Percentiles rank a stretch among this genome's conserved stretches.
phyloP scores from a whole-genome alignment of 176 grass and related monocot genomes.

The Oryza glaberrima region DNA sequence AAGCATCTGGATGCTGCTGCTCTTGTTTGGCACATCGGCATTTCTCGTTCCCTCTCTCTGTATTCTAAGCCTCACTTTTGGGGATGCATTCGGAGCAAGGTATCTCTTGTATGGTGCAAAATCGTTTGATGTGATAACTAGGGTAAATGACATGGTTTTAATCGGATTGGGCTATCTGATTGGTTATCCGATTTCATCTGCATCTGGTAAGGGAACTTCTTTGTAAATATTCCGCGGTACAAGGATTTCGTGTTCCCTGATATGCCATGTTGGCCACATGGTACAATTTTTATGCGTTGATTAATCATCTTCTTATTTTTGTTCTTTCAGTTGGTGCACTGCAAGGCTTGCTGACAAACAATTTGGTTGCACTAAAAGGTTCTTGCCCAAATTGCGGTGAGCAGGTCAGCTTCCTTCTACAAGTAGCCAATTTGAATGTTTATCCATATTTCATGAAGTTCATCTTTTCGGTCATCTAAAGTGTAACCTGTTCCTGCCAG shows the following conservation, averaged over 20 bases:
- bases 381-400: conserved; percentile 92
- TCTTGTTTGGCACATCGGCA: conserved; percentile 66
- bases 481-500: conserved; percentile 43
- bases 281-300: neutral
- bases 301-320: neutral
- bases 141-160: conserved; percentile 63
- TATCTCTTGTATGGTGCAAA: conserved; percentile 45
- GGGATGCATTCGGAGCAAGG: conserved; percentile 54
- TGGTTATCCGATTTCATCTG: conserved; percentile 79
- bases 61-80: conserved; percentile 50
- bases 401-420: conserved; percentile 63
- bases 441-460: neutral
- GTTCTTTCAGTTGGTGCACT: conserved; percentile 70
- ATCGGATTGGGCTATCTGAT: conserved; percentile 67
- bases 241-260: neutral
- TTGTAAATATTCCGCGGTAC: neutral
- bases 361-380: conserved; percentile 90
- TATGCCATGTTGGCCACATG: neutral
- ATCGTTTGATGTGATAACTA: conserved; percentile 52
- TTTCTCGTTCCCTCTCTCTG: conserved; percentile 62
- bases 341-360: conserved; percentile 66
- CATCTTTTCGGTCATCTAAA: conserved; percentile 14
- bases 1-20: conserved; percentile 81
- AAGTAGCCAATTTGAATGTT: neutral
- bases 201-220: conserved; percentile 58